Evolutionary conservation across 768 basidiomycete species (phyloP).

Genomic region (Auriscalpium microsporum): DNA sequence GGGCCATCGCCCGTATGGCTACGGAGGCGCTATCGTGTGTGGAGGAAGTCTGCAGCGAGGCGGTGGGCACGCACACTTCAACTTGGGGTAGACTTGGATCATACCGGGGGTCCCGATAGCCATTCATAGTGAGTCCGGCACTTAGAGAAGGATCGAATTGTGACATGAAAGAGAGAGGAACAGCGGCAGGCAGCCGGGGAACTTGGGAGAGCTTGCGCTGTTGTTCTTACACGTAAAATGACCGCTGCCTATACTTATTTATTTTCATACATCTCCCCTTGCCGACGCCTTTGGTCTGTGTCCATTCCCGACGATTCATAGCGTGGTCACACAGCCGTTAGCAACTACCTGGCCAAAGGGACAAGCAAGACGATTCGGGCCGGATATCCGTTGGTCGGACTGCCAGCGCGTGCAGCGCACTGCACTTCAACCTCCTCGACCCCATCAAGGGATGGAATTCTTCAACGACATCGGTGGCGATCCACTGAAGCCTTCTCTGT

Average conservation of each 20-base stretch:
- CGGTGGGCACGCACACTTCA: conserved; percentile 13
- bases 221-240: neutral
- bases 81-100: conserved; percentile 14
- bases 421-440: neutral
- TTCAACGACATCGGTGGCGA: conserved; percentile 70
- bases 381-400: too few relatives aligned
- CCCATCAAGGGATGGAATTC: conserved; percentile 54
- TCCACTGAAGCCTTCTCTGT: conserved; percentile 71
- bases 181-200: too few relatives aligned
- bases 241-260: too few relatives aligned
- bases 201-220: neutral
- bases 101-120: conserved; percentile 6
- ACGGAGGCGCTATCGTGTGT: neutral
- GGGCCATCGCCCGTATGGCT: too few relatives aligned
- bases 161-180: too few relatives aligned
- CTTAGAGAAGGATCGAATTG: too few relatives aligned
- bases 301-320: too few relatives aligned
- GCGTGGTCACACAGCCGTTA: too few relatives aligned
- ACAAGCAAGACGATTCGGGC: too few relatives aligned
- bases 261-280: too few relatives aligned
- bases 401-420: neutral
- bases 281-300: too few relatives aligned
- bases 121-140: neutral
- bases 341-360: too few relatives aligned
- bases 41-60: conserved; percentile 7